Conservation (phyloP, 805 yeast genomes). For the Diddensiella transvaalensis region DNA sequence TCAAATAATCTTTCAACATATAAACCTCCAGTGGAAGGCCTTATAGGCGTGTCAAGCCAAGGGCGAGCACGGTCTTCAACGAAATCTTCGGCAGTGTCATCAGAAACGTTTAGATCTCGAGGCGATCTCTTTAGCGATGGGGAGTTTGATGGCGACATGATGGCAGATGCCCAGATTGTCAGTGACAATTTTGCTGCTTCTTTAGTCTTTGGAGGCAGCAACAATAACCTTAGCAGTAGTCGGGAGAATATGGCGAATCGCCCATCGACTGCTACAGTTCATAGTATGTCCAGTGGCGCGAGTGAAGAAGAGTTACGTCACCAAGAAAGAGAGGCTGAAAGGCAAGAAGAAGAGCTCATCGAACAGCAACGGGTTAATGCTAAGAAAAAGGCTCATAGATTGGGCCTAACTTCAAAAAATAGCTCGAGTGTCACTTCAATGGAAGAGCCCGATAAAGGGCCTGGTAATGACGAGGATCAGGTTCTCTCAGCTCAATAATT, state of each 20-base stretch:
- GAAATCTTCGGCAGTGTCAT: slow-evolving; percentile 20
- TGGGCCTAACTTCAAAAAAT: neutral
- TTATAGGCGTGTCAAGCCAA: slow-evolving; percentile 16
- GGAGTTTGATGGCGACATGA: slow-evolving; percentile 14
- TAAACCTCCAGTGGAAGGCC: slow-evolving; percentile 24
- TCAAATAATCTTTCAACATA: slow-evolving; percentile 11
- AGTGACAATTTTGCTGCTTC: slow-evolving; percentile 24
- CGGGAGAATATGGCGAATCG: neutral
- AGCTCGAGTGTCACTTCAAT: neutral
- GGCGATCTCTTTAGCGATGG: slow-evolving; percentile 24
- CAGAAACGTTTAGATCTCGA: slow-evolving; percentile 25
- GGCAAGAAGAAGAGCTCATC: slow-evolving; percentile 13
- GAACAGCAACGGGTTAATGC: slow-evolving; percentile 7
- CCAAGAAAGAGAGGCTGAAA: slow-evolving; percentile 14
- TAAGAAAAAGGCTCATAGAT: slow-evolving; percentile 1
- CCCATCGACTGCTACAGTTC: slow-evolving; percentile 2
- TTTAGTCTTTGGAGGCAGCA: slow-evolving; percentile 4
- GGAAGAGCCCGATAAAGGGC: neutral
- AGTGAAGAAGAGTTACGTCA: slow-evolving; percentile 14
- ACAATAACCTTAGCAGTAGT: neutral
- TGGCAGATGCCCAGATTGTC: slow-evolving; percentile 25
- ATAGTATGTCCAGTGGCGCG: slow-evolving; percentile 3
- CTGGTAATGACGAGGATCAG: neutral
- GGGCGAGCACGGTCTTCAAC: slow-evolving; percentile 23
- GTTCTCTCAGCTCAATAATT: neutral